Percentiles rank a stretch among this genome's conserved stretches.
Conservation (phyloP, 2,329 filamentous ascomycete genomes). For the Sporothrix brunneoviolacea region DNA sequence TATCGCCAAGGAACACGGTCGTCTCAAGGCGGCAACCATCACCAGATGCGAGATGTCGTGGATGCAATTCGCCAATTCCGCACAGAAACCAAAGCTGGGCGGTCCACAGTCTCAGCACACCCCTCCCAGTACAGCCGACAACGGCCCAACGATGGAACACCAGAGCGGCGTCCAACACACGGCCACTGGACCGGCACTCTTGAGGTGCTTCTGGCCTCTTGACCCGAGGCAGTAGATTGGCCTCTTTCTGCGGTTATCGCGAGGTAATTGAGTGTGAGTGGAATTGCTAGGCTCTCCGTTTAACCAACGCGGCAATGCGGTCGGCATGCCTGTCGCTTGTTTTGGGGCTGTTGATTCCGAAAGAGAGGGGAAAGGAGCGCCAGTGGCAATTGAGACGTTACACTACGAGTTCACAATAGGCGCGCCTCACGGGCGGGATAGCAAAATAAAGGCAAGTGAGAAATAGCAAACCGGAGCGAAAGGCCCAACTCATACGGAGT, state of each 20-base stretch:
- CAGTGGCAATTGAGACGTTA: background rate
- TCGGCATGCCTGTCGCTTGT: background rate
- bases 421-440: no score
- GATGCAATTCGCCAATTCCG: conserved; percentile 36
- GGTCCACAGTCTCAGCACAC: conserved; percentile 11
- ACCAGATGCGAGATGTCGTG: conserved; percentile 38
- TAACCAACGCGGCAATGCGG: background rate
- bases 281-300: no score
- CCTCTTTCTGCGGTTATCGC: no score
- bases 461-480: no score
- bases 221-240: no score
- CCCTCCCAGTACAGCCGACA: background rate
- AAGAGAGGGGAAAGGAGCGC: background rate
- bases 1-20: background rate
- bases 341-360: background rate
- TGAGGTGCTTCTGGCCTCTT: conserved; percentile 22
- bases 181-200: conserved; percentile 34
- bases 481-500: no score
- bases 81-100: conserved; percentile 25
- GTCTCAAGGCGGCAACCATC: background rate
- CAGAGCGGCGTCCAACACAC: conserved; percentile 20
- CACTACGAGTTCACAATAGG: background rate
- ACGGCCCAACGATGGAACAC: no score
- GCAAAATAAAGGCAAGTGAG: background rate
- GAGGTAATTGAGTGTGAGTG: no score